Conservation (phyloP, 2,329 filamentous ascomycete species). For the Chlorencoelia australis region DNA sequence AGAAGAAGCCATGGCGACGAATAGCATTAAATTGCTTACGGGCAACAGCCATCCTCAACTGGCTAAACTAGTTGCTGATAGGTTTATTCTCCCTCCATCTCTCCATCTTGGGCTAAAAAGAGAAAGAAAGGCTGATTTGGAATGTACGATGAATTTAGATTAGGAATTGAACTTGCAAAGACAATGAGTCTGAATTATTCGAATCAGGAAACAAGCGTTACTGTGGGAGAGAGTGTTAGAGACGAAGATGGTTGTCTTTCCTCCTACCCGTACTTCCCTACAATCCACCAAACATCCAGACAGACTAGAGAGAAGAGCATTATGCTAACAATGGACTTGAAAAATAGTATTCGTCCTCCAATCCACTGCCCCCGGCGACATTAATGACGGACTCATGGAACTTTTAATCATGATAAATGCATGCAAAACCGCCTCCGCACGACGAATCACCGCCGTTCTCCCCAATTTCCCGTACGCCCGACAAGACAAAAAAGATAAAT, state of each 20-base stretch:
- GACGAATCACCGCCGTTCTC: slow-evolving; percentile 88
- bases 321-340: too few relatives aligned
- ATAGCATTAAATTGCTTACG: slow-evolving; percentile 66
- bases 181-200: slow-evolving; percentile 77
- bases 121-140: neutral
- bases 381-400: slow-evolving; percentile 98
- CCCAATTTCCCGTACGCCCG: slow-evolving; percentile 95
- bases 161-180: slow-evolving; percentile 69
- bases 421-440: slow-evolving; percentile 74
- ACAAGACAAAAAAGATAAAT: slow-evolving; percentile 97
- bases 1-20: slow-evolving; percentile 47
- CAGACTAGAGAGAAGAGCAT: neutral
- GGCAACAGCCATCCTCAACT: slow-evolving; percentile 67
- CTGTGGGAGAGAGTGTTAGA: slow-evolving; percentile 89
- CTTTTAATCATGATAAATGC: slow-evolving; percentile 97
- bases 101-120: neutral
- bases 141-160: slow-evolving; percentile 44
- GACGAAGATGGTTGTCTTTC: slow-evolving; percentile 69
- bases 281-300: too few relatives aligned
- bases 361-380: slow-evolving; percentile 87
- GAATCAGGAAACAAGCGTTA: slow-evolving; percentile 81
- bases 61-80: slow-evolving; percentile 47
- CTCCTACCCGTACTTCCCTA: neutral
- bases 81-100: slow-evolving; percentile 2
- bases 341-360: slow-evolving; percentile 94